phyloP scores from a whole-genome alignment of 306 rosid species.

The Alnus glutinosa region DNA sequence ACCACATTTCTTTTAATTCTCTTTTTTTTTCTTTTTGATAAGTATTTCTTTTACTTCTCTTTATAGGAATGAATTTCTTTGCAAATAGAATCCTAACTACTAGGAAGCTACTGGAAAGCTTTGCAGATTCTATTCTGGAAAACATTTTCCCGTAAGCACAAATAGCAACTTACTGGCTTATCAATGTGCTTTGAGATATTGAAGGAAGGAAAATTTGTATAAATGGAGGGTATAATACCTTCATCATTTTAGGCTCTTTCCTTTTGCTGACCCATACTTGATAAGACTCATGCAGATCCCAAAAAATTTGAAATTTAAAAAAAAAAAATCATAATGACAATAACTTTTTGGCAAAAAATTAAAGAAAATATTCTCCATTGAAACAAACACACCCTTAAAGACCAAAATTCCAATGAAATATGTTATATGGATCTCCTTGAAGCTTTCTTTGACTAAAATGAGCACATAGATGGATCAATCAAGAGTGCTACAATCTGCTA shows the following conservation, averaged over 20 bases:
- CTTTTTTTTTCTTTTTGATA: no score
- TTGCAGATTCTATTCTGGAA: no score
- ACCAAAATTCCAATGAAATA: neutral
- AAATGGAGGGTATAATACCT: neutral
- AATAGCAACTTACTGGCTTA: neutral
- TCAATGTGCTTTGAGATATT: neutral
- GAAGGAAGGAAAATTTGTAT: neutral
- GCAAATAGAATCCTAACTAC: no score
- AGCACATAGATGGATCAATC: neutral
- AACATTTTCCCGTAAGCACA: neutral
- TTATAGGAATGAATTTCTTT: no score
- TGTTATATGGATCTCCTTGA: neutral
- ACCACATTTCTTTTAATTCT: no score
- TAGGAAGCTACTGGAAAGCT: no score
- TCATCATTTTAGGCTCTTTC: neutral
- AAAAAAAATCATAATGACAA: no score
- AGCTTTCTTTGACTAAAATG: neutral
- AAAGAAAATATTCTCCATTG: neutral
- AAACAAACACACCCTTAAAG: neutral
- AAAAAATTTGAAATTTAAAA: neutral
- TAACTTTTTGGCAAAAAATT: neutral
- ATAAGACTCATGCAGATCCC: neutral
- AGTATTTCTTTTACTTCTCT: no score
- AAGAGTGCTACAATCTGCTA: neutral
- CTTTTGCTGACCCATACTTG: neutral